These are phyloP conservation scores for Leucosporidium yakuticum DNA, from an alignment of 768 basidiomycete genomes.

Conservation along the genomic window DNA sequence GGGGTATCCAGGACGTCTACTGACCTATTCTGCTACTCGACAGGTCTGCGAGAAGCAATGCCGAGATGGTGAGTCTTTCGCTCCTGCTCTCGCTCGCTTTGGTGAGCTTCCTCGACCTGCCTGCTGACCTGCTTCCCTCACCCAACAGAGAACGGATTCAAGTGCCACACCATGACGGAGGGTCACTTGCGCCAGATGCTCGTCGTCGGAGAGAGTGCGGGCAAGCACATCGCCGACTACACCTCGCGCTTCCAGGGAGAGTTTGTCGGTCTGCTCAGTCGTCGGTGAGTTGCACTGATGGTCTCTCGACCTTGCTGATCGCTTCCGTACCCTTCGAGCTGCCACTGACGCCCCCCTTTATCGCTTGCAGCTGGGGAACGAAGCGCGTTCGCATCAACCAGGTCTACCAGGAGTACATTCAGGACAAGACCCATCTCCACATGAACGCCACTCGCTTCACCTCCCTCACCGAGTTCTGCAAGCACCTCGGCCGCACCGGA, in stretches of 20 bases:
- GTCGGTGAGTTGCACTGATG: conserved; percentile 53
- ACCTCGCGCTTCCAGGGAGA: conserved; percentile 81
- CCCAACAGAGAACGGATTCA: conserved; percentile 95
- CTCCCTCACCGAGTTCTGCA: conserved; percentile 89
- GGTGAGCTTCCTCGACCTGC: background rate
- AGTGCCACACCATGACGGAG: conserved; percentile 83
- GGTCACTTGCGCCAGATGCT: conserved; percentile 94
- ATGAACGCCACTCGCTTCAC: conserved; percentile 99
- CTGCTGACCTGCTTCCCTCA: background rate
- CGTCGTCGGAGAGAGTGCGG: conserved; percentile 89
- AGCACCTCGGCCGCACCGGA: conserved; percentile 77
- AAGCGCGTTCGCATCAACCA: conserved; percentile 90
- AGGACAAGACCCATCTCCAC: conserved; percentile 87
- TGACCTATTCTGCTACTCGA: conserved; percentile 48
- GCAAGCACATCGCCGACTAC: conserved; percentile 83
- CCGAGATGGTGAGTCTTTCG: conserved; percentile 44
- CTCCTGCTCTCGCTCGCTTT: background rate
- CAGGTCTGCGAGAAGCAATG: conserved; percentile 99
- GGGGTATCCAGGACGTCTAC: background rate
- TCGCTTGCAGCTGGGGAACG: conserved; percentile 65
- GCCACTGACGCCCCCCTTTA: conserved; percentile 7
- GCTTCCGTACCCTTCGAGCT: background rate
- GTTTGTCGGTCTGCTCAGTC: conserved; percentile 81
- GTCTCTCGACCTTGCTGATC: too few relatives aligned
- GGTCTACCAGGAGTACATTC: conserved; percentile 96